Evolutionary conservation across 164 flowering plant species (phyloP).

Genomic region (Magnolia officinalis): DNA sequence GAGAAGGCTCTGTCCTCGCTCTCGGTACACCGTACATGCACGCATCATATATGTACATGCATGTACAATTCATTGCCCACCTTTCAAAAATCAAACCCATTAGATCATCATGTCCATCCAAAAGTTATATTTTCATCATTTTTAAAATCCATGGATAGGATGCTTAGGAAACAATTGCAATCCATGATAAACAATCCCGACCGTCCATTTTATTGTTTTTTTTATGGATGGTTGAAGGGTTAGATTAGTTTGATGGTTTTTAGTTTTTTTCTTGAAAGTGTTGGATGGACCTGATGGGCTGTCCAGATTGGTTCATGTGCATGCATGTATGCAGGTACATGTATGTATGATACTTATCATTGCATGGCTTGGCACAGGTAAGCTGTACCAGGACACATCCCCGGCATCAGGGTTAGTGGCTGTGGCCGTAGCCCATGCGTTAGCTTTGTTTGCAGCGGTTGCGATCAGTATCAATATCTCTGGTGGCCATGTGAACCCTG

Average conservation of each 20-base stretch:
- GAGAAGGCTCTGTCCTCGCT: conserved; percentile 21
- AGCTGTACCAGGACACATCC: conserved; percentile 10
- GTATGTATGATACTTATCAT: not conserved
- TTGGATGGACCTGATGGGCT: not conserved
- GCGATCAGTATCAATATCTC: conserved; percentile 53
- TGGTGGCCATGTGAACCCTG: conserved; percentile 77
- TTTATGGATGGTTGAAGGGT: not conserved
- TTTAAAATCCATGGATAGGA: not conserved
- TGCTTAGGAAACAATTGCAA: not conserved
- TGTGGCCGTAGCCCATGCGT: conserved; percentile 52
- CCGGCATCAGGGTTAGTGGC: conserved; percentile 17
- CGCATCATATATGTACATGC: not conserved
- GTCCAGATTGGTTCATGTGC: not conserved
- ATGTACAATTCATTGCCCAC: not conserved
- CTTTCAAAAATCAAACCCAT: not conserved
- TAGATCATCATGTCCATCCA: not conserved
- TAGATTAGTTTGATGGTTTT: not conserved
- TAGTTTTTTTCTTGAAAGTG: not conserved
- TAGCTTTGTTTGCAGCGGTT: conserved; percentile 57
- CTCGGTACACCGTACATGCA: conserved; percentile 9
- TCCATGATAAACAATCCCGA: not conserved
- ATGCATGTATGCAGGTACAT: not conserved
- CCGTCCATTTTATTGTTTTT: not conserved
- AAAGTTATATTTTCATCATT: not conserved
- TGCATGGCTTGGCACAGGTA: conserved; percentile 8